phyloP scores from a whole-genome alignment of 805 yeast species.

The Ogataea paraovalis region DNA sequence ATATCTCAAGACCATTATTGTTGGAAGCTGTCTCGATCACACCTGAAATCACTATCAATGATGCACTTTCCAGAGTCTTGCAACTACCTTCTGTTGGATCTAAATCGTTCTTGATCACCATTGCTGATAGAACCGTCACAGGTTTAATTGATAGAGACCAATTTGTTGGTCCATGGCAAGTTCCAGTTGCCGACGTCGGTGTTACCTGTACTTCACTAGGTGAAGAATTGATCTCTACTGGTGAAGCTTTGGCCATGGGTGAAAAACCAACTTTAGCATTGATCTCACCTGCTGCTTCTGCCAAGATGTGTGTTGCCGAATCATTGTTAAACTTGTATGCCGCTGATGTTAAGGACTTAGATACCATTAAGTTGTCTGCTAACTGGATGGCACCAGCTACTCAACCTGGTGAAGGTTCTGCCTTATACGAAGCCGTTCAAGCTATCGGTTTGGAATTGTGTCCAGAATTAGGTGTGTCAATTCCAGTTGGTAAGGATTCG shows the following conservation, averaged over 20 bases:
- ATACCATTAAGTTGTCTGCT: conserved; percentile 82
- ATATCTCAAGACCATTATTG: conserved; percentile 56
- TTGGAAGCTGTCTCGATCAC: conserved; percentile 36
- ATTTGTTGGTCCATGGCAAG: conserved; percentile 99
- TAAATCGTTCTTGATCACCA: conserved; percentile 91
- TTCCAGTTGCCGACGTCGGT: conserved; percentile 97
- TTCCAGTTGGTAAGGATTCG: conserved; percentile 98
- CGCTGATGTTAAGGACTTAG: conserved; percentile 76
- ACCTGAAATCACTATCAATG: conserved; percentile 39
- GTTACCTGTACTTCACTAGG: conserved; percentile 91
- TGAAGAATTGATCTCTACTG: conserved; percentile 63
- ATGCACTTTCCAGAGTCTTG: conserved; percentile 77
- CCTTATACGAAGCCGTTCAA: conserved; percentile 92
- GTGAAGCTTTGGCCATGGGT: conserved; percentile 98
- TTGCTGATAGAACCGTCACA: conserved; percentile 97
- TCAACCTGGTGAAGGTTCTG: conserved; percentile 92
- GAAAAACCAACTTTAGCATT: conserved; percentile 91
- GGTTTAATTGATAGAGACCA: conserved; percentile 97
- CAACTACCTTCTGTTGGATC: conserved; percentile 93
- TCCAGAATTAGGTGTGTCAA: conserved; percentile 84
- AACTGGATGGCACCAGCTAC: conserved; percentile 99
- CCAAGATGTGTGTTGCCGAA: conserved; percentile 95
- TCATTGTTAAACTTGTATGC: conserved; percentile 84
- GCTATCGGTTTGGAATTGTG: conserved; percentile 94
- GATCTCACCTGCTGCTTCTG: conserved; percentile 84